A percentile compares a stretch with the other conserved stretches of the same genome.
These are phyloP conservation scores for Lepiota brunneoincarnata DNA, from an alignment of 768 basidiomycete species.

Conservation along the genomic window DNA sequence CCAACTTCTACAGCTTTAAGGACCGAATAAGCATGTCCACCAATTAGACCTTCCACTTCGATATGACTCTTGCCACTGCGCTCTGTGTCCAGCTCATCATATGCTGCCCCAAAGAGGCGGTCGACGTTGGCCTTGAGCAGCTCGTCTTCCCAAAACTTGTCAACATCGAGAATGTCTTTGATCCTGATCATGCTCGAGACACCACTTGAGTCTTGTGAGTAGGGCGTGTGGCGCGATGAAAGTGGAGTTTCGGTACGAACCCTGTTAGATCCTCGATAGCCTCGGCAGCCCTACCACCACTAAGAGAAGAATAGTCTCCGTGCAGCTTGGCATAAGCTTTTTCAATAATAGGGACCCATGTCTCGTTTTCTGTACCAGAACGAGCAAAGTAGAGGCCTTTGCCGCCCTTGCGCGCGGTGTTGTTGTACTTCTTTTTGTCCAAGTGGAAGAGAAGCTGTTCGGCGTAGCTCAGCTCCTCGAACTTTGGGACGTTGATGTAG, in stretches of 20 bases:
- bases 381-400: slow-evolving; percentile 50
- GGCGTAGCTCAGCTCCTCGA: slow-evolving; percentile 37
- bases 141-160: slow-evolving; percentile 50
- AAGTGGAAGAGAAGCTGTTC: slow-evolving; percentile 48
- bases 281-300: slow-evolving; percentile 35
- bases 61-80: slow-evolving; percentile 7
- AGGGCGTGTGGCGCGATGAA: background rate
- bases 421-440: slow-evolving; percentile 46
- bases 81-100: slow-evolving; percentile 24
- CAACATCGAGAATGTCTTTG: slow-evolving; percentile 42
- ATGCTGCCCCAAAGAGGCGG: slow-evolving; percentile 43
- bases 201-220: slow-evolving; percentile 26
- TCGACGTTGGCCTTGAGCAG: slow-evolving; percentile 41
- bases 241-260: slow-evolving; percentile 22
- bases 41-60: slow-evolving; percentile 28
- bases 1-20: slow-evolving; percentile 36
- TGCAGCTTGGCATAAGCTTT: slow-evolving; percentile 58
- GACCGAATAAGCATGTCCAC: slow-evolving; percentile 41
- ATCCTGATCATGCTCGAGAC: slow-evolving; percentile 33
- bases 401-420: slow-evolving; percentile 43
- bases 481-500: slow-evolving; percentile 47
- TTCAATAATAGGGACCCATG: slow-evolving; percentile 59
- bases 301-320: slow-evolving; percentile 36
- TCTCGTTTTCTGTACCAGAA: slow-evolving; percentile 45
- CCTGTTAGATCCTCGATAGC: slow-evolving; percentile 53